Evolutionary conservation across 495 filamentous ascomycete genomes (phyloP).

Genomic region (Lophiotrema nucula): DNA sequence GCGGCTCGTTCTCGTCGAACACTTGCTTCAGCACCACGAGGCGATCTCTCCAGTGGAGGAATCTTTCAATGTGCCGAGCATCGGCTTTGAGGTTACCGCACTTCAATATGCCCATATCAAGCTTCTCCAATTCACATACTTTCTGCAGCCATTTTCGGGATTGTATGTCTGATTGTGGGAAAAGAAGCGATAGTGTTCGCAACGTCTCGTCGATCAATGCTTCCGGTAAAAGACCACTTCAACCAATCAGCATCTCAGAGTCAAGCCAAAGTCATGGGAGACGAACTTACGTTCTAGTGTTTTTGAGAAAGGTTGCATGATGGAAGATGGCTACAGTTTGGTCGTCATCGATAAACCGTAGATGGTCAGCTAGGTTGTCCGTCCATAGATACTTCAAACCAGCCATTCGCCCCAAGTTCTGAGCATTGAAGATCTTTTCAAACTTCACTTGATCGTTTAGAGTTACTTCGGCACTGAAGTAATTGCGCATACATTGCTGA

Average conservation of each 20-base stretch:
- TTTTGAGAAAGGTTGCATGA: conserved; percentile 43
- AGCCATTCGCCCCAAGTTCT: conserved; percentile 39
- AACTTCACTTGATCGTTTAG: too few species aligned
- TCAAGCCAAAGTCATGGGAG: too few species aligned
- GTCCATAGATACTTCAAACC: conserved; percentile 46
- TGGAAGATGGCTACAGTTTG: conserved; percentile 46
- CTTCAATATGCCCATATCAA: conserved; percentile 37
- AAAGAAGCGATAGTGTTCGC: conserved; percentile 46
- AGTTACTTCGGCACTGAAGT: too few species aligned
- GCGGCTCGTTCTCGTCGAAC: conserved; percentile 52
- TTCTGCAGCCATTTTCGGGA: conserved; percentile 17
- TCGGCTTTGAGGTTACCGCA: conserved; percentile 36
- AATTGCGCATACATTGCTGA: too few species aligned
- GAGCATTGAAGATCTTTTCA: conserved; percentile 35
- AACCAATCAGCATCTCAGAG: too few species aligned
- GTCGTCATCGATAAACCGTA: conserved; percentile 44
- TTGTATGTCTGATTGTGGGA: conserved; percentile 41
- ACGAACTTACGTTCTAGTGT: conserved; percentile 22
- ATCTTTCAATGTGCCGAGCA: conserved; percentile 48
- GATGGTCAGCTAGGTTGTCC: conserved; percentile 48
- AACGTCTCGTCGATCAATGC: conserved; percentile 49
- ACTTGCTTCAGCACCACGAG: conserved; percentile 52
- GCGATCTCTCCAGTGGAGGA: conserved; percentile 53
- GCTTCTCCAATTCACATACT: neutral
- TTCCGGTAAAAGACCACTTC: conserved; percentile 37